Evolutionary conservation across 225 moss, liverwort and hornwort genomes (phyloP).

Genomic region (Climacium dendroides): DNA sequence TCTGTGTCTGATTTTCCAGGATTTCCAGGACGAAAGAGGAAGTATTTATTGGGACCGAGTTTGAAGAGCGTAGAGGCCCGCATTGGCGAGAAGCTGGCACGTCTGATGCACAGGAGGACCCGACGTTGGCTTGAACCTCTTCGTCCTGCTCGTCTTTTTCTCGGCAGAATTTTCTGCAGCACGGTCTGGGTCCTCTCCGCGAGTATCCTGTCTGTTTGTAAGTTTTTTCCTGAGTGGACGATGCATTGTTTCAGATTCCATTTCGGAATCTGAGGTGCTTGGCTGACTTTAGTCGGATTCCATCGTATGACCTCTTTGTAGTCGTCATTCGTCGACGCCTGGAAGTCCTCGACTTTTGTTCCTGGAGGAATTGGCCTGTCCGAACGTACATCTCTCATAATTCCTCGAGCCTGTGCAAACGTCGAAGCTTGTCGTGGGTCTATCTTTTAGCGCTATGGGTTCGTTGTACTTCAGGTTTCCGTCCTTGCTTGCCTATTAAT

Average conservation of each 20-base stretch:
- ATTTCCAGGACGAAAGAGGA: background rate
- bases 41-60: background rate
- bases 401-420: background rate
- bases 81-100: background rate
- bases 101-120: conserved; percentile 2
- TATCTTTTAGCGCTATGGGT: background rate
- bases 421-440: background rate
- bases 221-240: background rate
- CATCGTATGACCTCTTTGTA: background rate
- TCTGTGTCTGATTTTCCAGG: background rate
- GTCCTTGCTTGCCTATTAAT: background rate
- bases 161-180: background rate
- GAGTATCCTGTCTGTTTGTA: background rate
- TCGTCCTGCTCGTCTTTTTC: background rate
- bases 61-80: background rate
- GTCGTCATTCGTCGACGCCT: background rate
- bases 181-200: background rate
- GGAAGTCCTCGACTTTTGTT: background rate
- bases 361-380: background rate
- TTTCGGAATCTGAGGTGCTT: background rate
- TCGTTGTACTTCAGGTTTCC: background rate
- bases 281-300: background rate
- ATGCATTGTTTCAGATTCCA: background rate
- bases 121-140: background rate
- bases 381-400: background rate